Evolutionary conservation across 495 filamentous ascomycete genomes (phyloP).

Genomic region (Aspergillus ostianus): DNA sequence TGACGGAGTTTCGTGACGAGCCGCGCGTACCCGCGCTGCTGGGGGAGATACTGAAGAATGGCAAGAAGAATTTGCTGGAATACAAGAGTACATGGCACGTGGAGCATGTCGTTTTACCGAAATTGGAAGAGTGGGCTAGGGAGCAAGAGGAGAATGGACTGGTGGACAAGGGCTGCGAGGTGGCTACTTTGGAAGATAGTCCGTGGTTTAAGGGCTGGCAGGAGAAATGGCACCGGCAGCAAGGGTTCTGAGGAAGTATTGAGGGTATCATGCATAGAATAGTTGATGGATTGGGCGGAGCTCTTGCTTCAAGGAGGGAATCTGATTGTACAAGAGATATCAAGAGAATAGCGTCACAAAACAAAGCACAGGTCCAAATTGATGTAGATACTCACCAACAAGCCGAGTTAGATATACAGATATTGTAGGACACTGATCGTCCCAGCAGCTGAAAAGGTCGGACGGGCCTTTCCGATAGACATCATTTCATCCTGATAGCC

Average conservation of each 20-base stretch:
- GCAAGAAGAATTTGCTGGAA: conserved; percentile 71
- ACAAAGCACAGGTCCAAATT: neutral
- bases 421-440: neutral
- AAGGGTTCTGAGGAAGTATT: conserved; percentile 56
- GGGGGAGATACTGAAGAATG: conserved; percentile 65
- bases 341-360: neutral
- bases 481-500: neutral
- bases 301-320: neutral
- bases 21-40: conserved; percentile 69
- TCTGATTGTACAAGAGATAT: neutral
- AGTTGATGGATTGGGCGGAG: neutral
- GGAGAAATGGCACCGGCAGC: conserved; percentile 76
- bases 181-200: conserved; percentile 73
- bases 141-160: conserved; percentile 70
- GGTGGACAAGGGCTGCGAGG: conserved; percentile 64
- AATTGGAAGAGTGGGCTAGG: conserved; percentile 61
- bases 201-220: conserved; percentile 83
- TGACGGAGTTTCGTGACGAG: conserved; percentile 71
- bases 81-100: conserved; percentile 89
- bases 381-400: neutral
- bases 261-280: neutral
- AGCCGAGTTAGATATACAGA: neutral
- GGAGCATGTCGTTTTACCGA: conserved; percentile 70
- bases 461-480: neutral
- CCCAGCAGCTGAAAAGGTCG: neutral